A percentile compares a stretch with the other conserved stretches of the same genome.
Evolutionary conservation across 2,329 filamentous ascomycete species (phyloP).

Genomic region (Westerdykella sp.): DNA sequence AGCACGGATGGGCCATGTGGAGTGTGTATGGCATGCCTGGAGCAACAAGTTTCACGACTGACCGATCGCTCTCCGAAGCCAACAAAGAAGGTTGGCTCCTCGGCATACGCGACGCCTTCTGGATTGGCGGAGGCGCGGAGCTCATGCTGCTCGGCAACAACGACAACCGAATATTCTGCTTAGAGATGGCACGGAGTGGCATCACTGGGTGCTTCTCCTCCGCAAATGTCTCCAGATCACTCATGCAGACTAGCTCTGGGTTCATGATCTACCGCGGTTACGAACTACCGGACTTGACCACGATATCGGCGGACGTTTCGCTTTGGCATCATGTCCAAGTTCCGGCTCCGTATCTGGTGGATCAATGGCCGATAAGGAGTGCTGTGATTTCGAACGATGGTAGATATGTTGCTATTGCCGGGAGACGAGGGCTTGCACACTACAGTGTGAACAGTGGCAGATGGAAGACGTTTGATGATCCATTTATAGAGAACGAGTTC

Average conservation of each 20-base stretch:
- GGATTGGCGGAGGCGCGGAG: slow-evolving; percentile 84
- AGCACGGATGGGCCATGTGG: slow-evolving; percentile 92
- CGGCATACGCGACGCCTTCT: slow-evolving; percentile 70
- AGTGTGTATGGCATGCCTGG: slow-evolving; percentile 93
- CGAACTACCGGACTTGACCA: slow-evolving; percentile 81
- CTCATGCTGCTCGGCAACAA: slow-evolving; percentile 66
- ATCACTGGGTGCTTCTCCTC: slow-evolving; percentile 86
- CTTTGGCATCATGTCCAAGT: slow-evolving; percentile 93
- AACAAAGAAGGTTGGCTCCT: slow-evolving; percentile 82
- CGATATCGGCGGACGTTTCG: slow-evolving; percentile 84
- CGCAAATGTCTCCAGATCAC: slow-evolving; percentile 80
- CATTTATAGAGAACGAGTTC: slow-evolving; percentile 79
- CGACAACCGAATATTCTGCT: slow-evolving; percentile 73
- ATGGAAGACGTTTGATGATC: slow-evolving; percentile 90
- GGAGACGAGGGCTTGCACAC: slow-evolving; percentile 81
- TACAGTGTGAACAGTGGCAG: slow-evolving; percentile 91
- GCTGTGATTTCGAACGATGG: slow-evolving; percentile 87
- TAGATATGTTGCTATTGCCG: slow-evolving; percentile 93
- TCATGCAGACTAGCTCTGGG: slow-evolving; percentile 80
- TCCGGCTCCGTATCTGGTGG: slow-evolving; percentile 74
- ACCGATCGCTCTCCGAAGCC: slow-evolving; percentile 54
- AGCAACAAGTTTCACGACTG: slow-evolving; percentile 73
- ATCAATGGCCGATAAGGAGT: slow-evolving; percentile 89
- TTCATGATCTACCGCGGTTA: slow-evolving; percentile 92
- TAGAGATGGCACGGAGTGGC: slow-evolving; percentile 94